Evolutionary conservation across 2,329 filamentous ascomycete genomes (phyloP), one percentile per base, ranked within the genome.

Genomic region (Phaeomoniella chlamydospora): DNA sequence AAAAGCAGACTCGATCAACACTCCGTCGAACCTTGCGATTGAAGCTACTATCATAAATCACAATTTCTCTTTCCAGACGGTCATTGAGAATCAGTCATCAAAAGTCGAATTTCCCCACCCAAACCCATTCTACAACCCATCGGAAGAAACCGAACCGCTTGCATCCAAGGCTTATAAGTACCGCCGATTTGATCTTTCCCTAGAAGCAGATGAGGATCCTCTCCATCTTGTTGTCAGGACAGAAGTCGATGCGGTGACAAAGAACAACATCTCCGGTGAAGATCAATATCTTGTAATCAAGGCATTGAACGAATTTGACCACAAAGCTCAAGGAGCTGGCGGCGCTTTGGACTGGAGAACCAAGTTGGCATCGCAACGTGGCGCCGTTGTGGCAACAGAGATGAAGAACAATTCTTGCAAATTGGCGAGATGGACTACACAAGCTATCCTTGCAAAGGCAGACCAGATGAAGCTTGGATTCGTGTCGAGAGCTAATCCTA

Each of bases 371-470:
- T 85, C 79, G 50, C 87, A 94, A 68, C 81, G 90, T 52, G 90
- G 90, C 76, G 90, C 90, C 39, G 88, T 98, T 31, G 82, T 98
- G 16, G 90, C 90, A 14, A 98, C 90, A 10, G 90, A 98, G 69
- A 98, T 98, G 90, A 98, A 98, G 83, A 98, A 98, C 76, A 98
- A 98, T 74, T 86, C 78, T 55, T 93, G 85, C 80, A 98, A 98
- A 71, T 78, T 98, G 43, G 90, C 90, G 39, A 73, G 90, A 58
- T 98, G 90, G 90, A 94, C 90, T 18, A 85, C 88, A 31, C 90
- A 98, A 70, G 84, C 81, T 54, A 94, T 98, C 54, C 75, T 98
- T 39, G 87, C 88, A 57, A 87, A 87, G 65, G 87, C 90, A n/a
- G 90, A 98, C 57, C 71, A 86, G 47, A 94, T 98, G 86, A 98